These are phyloP conservation scores for Lepiota brunneoincarnata DNA, from an alignment of 768 basidiomycete genomes.

Conservation along the genomic window DNA sequence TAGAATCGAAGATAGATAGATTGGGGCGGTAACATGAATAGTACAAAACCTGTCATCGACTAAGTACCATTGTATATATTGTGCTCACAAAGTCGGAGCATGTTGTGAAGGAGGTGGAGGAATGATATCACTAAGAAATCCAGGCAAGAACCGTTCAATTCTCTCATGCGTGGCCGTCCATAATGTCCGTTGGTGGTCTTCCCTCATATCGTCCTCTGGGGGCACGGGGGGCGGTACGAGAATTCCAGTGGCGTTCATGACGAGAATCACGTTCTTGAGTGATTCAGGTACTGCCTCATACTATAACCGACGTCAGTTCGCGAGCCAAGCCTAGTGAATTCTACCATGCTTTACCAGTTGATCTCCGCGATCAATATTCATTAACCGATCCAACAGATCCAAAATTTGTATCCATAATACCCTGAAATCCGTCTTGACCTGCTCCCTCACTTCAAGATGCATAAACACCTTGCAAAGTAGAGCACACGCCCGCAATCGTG, in stretches of 20 bases:
- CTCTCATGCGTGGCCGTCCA: slow-evolving; percentile 87
- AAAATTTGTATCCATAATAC: slow-evolving; percentile 87
- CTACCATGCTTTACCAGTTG: slow-evolving; percentile 73
- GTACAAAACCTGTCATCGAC: background rate
- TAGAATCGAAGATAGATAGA: background rate
- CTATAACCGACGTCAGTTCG: slow-evolving; percentile 36
- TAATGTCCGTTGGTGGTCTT: slow-evolving; percentile 62
- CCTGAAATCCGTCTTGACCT: slow-evolving; percentile 57
- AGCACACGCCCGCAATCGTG: slow-evolving; percentile 82
- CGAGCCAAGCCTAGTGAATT: background rate
- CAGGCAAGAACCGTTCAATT: slow-evolving; percentile 89
- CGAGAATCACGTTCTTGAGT: slow-evolving; percentile 92
- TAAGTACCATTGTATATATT: background rate
- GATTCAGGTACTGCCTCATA: slow-evolving; percentile 96
- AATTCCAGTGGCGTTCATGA: slow-evolving; percentile 89
- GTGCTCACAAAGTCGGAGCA: slow-evolving; percentile 11
- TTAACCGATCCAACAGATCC: slow-evolving; percentile 84
- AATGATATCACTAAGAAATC: slow-evolving; percentile 77
- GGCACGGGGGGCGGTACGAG: slow-evolving; percentile 59
- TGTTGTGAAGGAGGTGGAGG: slow-evolving; percentile 27
- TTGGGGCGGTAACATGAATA: background rate
- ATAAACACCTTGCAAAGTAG: slow-evolving; percentile 94
- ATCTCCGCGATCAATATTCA: slow-evolving; percentile 81
- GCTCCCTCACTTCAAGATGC: slow-evolving; percentile 82
- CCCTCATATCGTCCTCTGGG: slow-evolving; percentile 43